These are phyloP conservation scores for Alternaria brassicicola DNA, from an alignment of 2,329 filamentous ascomycete species.

Conservation along the genomic window DNA sequence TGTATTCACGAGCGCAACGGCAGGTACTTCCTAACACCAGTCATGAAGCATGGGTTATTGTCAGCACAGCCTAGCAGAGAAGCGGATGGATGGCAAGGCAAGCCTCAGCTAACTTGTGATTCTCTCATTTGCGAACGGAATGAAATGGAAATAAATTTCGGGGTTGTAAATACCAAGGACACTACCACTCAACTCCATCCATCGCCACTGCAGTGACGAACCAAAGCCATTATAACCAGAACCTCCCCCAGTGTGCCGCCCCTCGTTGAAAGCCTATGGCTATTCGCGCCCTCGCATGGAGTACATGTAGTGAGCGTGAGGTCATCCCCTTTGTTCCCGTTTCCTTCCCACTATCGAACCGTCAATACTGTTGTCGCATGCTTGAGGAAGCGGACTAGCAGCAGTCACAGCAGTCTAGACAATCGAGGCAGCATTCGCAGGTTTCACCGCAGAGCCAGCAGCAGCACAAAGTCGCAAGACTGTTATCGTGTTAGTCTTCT, in stretches of 20 bases:
- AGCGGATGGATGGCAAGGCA: background rate
- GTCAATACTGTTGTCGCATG: background rate
- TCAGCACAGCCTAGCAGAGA: slow-evolving; percentile 18
- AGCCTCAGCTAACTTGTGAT: slow-evolving; percentile 9
- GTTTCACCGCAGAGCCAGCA: slow-evolving; percentile 46
- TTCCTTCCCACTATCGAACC: background rate
- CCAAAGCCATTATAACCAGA: background rate
- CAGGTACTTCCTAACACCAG: background rate
- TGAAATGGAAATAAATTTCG: background rate
- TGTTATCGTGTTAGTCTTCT: slow-evolving; percentile 4
- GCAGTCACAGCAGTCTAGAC: slow-evolving; percentile 36
- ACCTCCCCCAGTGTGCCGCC: background rate
- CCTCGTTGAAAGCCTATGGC: background rate
- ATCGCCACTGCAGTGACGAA: background rate
- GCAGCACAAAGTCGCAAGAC: slow-evolving; percentile 46
- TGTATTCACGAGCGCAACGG: background rate
- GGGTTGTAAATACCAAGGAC: background rate
- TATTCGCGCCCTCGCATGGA: background rate
- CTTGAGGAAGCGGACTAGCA: slow-evolving; percentile 17
- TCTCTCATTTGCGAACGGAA: slow-evolving; percentile 7
- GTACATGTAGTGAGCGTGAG: background rate
- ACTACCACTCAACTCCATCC: slow-evolving; percentile 1
- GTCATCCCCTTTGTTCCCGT: background rate
- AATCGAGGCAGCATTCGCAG: slow-evolving; percentile 46
- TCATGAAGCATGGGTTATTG: slow-evolving; percentile 1